Conservation (phyloP, 805 yeast genomes). For the Candida andamanensis region DNA sequence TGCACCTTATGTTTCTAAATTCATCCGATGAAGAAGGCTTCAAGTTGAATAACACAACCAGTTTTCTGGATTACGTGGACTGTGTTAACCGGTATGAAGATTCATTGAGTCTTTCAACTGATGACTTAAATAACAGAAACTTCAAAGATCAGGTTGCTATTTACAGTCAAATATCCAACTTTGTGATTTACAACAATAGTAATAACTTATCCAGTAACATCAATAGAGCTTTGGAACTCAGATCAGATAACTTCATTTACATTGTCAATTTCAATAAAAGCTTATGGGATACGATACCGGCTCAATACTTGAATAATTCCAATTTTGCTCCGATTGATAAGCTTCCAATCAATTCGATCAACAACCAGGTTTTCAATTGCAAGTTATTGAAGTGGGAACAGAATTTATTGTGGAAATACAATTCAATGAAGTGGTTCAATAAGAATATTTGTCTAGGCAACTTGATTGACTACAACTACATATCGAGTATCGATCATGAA, state of each 20-base stretch:
- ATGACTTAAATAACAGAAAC: slow-evolving; percentile 25
- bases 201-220: slow-evolving; percentile 12
- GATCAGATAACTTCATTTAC: slow-evolving; percentile 12
- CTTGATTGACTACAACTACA: slow-evolving; percentile 22
- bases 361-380: slow-evolving; percentile 13
- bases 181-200: slow-evolving; percentile 26
- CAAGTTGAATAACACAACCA: slow-evolving; percentile 14
- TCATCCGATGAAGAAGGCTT: slow-evolving; percentile 5
- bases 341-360: slow-evolving; percentile 14
- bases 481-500: slow-evolving; percentile 14
- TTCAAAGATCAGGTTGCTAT: slow-evolving; percentile 23
- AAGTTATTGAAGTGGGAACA: slow-evolving; percentile 28
- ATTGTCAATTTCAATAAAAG: slow-evolving; percentile 14
- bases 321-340: slow-evolving; percentile 9
- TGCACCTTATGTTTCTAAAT: slow-evolving; percentile 15
- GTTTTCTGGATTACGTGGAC: slow-evolving; percentile 14
- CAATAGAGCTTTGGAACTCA: slow-evolving; percentile 15
- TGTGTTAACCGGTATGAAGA: not conserved
- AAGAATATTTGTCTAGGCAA: slow-evolving; percentile 27
- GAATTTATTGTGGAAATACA: slow-evolving; percentile 28
- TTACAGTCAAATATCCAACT: slow-evolving; percentile 28
- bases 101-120: slow-evolving; percentile 1
- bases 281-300: slow-evolving; percentile 11
- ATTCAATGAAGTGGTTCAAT: slow-evolving; percentile 24
- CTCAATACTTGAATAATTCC: slow-evolving; percentile 8